Evolutionary conservation across 495 filamentous ascomycete genomes (phyloP).

Genomic region (Symbiotaphrina buchneri): DNA sequence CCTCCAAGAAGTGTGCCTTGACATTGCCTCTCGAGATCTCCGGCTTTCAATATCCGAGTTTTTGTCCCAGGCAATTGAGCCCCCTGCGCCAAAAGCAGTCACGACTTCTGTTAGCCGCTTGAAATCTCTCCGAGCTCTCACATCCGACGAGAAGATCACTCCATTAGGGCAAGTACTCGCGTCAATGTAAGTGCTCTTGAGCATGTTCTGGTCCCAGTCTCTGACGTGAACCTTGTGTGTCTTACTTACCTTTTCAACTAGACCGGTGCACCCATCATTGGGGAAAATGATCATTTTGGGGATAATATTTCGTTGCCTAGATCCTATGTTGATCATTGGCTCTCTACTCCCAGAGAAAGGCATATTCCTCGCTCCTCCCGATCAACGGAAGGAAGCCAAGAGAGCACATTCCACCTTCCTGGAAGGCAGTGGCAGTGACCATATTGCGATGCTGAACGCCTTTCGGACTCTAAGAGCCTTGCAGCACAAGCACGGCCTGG

Average conservation of each 20-base stretch:
- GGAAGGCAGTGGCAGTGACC: slow-evolving; percentile 22
- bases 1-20: slow-evolving; percentile 25
- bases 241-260: too few species aligned
- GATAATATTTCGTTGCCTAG: slow-evolving; percentile 34
- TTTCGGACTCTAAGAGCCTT: slow-evolving; percentile 19
- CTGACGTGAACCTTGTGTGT: too few species aligned
- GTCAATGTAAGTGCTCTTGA: slow-evolving; percentile 10
- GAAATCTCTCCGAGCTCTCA: slow-evolving; percentile 21
- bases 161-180: slow-evolving; percentile 25
- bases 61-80: slow-evolving; percentile 26
- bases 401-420: slow-evolving; percentile 16
- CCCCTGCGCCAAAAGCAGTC: slow-evolving; percentile 21
- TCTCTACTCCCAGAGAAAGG: slow-evolving; percentile 15
- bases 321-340: slow-evolving; percentile 32
- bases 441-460: slow-evolving; percentile 27
- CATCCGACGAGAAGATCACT: slow-evolving; percentile 25
- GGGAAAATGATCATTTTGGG: slow-evolving; percentile 36
- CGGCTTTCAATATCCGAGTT: slow-evolving; percentile 21
- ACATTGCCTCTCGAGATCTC: slow-evolving; percentile 22
- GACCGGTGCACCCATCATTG: slow-evolving; percentile 22
- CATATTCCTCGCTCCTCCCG: slow-evolving; percentile 20
- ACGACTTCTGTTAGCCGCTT: slow-evolving; percentile 21
- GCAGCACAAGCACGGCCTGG: slow-evolving; percentile 9
- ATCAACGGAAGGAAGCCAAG: slow-evolving; percentile 12
- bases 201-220: neutral